These are phyloP conservation scores for Helichrysum umbraculigerum DNA, from an alignment of 129 eudicot species.

Conservation along the genomic window DNA sequence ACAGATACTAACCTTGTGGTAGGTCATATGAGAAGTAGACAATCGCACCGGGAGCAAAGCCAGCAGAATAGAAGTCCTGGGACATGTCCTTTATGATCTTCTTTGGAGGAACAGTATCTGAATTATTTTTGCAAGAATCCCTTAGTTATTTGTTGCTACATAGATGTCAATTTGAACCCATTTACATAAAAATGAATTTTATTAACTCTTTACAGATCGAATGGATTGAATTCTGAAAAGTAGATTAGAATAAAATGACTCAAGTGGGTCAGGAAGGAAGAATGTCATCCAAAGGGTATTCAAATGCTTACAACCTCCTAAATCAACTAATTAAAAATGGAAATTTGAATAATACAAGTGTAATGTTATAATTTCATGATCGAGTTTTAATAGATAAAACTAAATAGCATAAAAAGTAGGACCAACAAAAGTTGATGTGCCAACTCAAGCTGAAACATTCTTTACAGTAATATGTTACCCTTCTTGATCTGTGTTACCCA, in stretches of 20 bases:
- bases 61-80: constrained; percentile 84
- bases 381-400: no score
- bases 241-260: neutral
- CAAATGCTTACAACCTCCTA: neutral
- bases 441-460: neutral
- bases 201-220: neutral
- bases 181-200: neutral
- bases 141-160: neutral
- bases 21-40: constrained; percentile 75
- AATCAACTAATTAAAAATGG: neutral
- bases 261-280: neutral
- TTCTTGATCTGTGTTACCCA: constrained; percentile 13
- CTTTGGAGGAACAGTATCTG: constrained; percentile 96
- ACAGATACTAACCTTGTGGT: constrained; percentile 60
- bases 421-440: neutral
- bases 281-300: neutral
- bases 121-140: constrained; percentile 2
- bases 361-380: no score
- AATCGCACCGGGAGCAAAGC: constrained; percentile 91
- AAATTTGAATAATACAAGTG: neutral
- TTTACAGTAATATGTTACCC: neutral
- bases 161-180: neutral
- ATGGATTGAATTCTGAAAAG: neutral
- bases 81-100: constrained; percentile 66
- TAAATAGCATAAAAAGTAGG: no score